Base-by-base conservation (phyloP, 1,284 basidiomycete genomes). In the Moesziomyces globuligerus region DNA sequence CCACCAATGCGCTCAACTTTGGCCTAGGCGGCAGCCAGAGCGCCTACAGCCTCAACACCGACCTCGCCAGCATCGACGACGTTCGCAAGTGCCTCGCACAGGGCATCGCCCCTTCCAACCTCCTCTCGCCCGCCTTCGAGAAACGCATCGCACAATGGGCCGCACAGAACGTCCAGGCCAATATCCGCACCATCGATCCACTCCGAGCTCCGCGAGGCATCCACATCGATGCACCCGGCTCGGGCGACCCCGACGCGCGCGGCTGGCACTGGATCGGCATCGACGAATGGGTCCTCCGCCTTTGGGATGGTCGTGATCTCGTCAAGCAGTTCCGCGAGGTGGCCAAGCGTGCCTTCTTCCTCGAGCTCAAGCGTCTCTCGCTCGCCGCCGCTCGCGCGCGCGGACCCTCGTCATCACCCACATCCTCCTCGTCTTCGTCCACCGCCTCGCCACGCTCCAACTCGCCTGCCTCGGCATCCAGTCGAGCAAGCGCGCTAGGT, bases 201-300 rank as follows among this genome's bases (percentile, higher is more conserved):
- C 3, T 26, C 7, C 61, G 68, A 21, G 68, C 61, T 9, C 61
- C 68, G 36, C 45, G 68, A 28, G 68, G 68, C 32, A 71, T 71
- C 15, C 68, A 71, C 48, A 65, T 66, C 17, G 72, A 74, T 46
- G 37, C 72, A 1, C 62, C 72, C 2, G 72, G 72, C 47, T 67
- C 60, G 2, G 68, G 68, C 7, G 68, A 71, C 36, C 61, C 53
- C 9, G 68, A 66, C 20, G 26, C 50, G 21, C 52, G 61, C 18
- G 54, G 61, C 6, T 71, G 61, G 57, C 60, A 71, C 38, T 68
- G 54, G 42, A 74, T 74, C 48, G 72, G 72, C 40, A 38, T 74
- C 9, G 72, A 74, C 21, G 72, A 74, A 24, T 74, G 72, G 72
- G 51, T 74, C 23, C 50, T 74, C 7, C 43, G 72, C n/a, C 61